Evolutionary conservation across 352 stramenopile species (phyloP), one percentile per base, ranked within the genome.

Genomic region (Phytopythium litorale): DNA sequence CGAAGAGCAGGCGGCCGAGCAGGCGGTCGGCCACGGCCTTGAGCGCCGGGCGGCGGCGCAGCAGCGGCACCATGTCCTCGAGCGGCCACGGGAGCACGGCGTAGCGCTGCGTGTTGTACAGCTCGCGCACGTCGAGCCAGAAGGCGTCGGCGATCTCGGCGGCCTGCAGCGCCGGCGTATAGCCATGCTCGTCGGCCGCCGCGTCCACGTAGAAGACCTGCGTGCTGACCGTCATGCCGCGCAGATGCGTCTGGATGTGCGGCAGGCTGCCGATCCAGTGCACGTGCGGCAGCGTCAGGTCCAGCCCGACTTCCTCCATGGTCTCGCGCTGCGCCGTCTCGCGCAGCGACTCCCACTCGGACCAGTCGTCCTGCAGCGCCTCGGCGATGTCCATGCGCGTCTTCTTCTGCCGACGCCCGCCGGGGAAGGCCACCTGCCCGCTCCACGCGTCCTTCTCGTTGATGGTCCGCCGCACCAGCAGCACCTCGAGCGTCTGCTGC

Each of bases 381-480:
- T 77, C 59, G 37, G 63, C 56, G 19, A 76, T 30, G 46, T 76
- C 64, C 72, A 72, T 76, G 21, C 59, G 69, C 48, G 61, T 67
- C 38, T 88, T 85, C 56, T 88, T 84, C 70, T 92, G 78, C 7
- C 81, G 74, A 9, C 73, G 80, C 23, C 87, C 87, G 19, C 87
- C 84, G 1, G 86, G 87, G 60, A 95, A 93, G 19, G 87, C 87
- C 18, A 95, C 69, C 52, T 95, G 87, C 1, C 87, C 84, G 50
- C 87, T 95, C 87, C 87, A 95, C 38, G 76, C 75, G 65, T 95
- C 87, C 37, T 76, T 72, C 43, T 88, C 71, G 56, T 92, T 95
- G 58, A 91, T 67, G 21, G 73, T 78, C 28, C 87, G 84, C 9
- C 84, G 79, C 58, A 95, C 85, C 45, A 93, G 84, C 25, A 95